A percentile compares a stretch with the other conserved stretches of the same genome.
phyloP scores from a whole-genome alignment of 2,329 filamentous ascomycete species.

The Blastomyces parvus region DNA sequence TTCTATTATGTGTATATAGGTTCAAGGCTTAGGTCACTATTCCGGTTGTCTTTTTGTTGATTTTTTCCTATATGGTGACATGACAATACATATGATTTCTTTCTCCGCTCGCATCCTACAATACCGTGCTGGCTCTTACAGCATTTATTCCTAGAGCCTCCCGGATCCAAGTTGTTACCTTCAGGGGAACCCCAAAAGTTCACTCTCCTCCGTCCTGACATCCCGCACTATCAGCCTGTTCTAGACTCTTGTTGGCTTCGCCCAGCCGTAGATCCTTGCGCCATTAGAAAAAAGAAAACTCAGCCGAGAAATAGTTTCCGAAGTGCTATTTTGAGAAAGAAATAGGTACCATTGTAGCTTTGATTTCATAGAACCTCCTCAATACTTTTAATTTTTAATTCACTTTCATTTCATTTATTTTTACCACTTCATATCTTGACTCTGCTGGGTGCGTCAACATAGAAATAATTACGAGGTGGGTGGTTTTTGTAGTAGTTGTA shows the following conservation, averaged over 20 bases:
- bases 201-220: neutral
- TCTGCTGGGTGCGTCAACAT: too few relatives aligned
- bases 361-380: too few relatives aligned
- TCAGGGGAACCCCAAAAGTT: neutral
- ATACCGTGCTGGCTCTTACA: neutral
- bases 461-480: too few relatives aligned
- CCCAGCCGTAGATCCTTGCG: neutral
- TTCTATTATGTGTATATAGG: neutral
- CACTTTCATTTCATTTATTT: too few relatives aligned
- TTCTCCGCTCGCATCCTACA: neutral
- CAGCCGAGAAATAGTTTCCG: too few relatives aligned
- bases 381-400: too few relatives aligned
- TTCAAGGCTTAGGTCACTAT: neutral
- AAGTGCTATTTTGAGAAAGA: too few relatives aligned
- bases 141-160: neutral
- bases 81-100: neutral
- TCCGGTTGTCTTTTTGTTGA: neutral
- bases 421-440: too few relatives aligned
- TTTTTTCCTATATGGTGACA: slow-evolving; percentile 1
- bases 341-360: too few relatives aligned
- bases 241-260: neutral
- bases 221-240: neutral
- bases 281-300: neutral
- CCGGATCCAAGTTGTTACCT: neutral
- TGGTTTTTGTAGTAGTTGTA: too few relatives aligned